These are phyloP conservation scores for Prunus armeniaca DNA, from an alignment of 306 rosid species.

Conservation along the genomic window DNA sequence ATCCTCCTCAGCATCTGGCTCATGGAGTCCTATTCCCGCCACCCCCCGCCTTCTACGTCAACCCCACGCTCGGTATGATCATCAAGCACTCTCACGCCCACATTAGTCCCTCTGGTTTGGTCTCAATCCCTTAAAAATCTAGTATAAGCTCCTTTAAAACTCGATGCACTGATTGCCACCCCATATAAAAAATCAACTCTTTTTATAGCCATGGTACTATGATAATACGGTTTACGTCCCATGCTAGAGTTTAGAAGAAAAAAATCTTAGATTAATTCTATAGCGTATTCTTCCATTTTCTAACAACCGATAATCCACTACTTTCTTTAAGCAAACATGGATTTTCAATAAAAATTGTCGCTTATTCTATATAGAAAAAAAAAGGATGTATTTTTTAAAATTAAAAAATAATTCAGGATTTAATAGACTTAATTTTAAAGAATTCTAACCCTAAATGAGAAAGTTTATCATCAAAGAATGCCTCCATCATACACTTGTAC, in stretches of 20 bases:
- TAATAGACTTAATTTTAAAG: neutral
- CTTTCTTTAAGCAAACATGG: neutral
- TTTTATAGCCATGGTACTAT: too few species aligned
- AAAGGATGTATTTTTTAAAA: too few species aligned
- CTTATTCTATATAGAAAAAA: too few species aligned
- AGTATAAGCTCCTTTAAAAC: too few species aligned
- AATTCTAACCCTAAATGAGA: neutral
- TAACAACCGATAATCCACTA: neutral
- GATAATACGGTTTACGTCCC: too few species aligned
- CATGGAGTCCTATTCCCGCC: conserved; percentile 88
- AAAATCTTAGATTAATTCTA: too few species aligned
- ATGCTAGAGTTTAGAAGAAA: too few species aligned
- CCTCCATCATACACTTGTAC: too few species aligned
- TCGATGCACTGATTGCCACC: too few species aligned
- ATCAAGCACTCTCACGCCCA: conserved; percentile 81
- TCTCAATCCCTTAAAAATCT: conserved; percentile 35
- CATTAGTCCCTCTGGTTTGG: conserved; percentile 78
- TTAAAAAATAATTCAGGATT: neutral
- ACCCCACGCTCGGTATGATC: conserved; percentile 90
- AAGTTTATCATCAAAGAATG: neutral
- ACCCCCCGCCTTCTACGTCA: conserved; percentile 83
- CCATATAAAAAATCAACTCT: too few species aligned
- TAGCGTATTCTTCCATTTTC: neutral
- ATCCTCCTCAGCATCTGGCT: conserved; percentile 88
- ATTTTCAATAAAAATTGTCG: too few species aligned